phyloP scores from a whole-genome alignment of 2,329 filamentous ascomycete genomes.

The Neocucurbitaria cava region DNA sequence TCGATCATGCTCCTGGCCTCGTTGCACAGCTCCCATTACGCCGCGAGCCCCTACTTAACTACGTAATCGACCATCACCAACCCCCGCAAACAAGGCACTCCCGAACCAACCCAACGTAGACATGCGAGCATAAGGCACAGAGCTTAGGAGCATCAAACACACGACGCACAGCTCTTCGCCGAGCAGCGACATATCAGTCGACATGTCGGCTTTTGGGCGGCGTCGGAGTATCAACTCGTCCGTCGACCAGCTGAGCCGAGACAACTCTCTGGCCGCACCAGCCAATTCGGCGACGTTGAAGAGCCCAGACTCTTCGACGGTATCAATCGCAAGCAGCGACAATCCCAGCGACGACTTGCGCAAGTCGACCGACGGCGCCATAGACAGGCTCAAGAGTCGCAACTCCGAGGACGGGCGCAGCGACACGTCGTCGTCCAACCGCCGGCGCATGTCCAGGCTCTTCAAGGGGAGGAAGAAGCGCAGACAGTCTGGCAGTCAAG shows the following conservation, averaged over 20 bases:
- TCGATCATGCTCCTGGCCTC: slow-evolving; percentile 1
- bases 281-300: slow-evolving; percentile 25
- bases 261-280: slow-evolving; percentile 36
- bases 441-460: slow-evolving; percentile 60
- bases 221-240: slow-evolving; percentile 31
- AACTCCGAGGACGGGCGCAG: slow-evolving; percentile 50
- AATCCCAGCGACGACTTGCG: slow-evolving; percentile 30
- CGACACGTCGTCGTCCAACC: slow-evolving; percentile 48
- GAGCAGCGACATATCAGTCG: not conserved
- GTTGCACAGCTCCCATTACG: slow-evolving; percentile 1
- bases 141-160: not conserved
- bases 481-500: slow-evolving; percentile 38
- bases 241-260: slow-evolving; percentile 19
- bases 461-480: slow-evolving; percentile 56
- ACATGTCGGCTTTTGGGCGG: slow-evolving; percentile 35
- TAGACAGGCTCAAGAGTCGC: slow-evolving; percentile 51
- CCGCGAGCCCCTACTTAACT: slow-evolving; percentile 4
- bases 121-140: slow-evolving; percentile 8
- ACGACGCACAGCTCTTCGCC: not conserved
- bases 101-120: slow-evolving; percentile 3
- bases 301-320: slow-evolving; percentile 38
- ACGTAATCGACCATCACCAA: slow-evolving; percentile 20
- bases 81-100: not conserved
- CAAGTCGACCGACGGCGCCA: slow-evolving; percentile 47
- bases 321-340: slow-evolving; percentile 43